phyloP scores from a whole-genome alignment of 2,329 filamentous ascomycete species.

The Metarhizium guizhouense region DNA sequence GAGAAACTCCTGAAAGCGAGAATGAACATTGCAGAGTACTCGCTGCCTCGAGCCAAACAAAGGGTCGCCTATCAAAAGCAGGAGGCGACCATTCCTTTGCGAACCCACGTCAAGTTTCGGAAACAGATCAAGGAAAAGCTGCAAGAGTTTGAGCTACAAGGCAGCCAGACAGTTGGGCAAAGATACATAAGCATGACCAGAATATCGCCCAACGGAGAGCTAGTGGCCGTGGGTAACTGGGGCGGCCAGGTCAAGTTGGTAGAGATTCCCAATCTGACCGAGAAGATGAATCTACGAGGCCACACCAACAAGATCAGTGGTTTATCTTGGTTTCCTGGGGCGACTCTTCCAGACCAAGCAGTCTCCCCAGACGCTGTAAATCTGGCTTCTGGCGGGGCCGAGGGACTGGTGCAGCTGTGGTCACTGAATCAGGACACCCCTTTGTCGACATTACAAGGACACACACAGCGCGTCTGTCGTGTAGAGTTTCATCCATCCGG shows the following conservation, averaged over 20 bases:
- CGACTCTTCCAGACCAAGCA: slow-evolving; percentile 61
- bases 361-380: slow-evolving; percentile 70
- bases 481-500: slow-evolving; percentile 94
- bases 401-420: slow-evolving; percentile 85
- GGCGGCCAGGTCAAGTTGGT: slow-evolving; percentile 81
- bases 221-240: slow-evolving; percentile 88
- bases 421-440: slow-evolving; percentile 80
- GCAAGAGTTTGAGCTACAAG: slow-evolving; percentile 79
- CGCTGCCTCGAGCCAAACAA: slow-evolving; percentile 70
- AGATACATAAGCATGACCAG: slow-evolving; percentile 85
- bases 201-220: slow-evolving; percentile 76
- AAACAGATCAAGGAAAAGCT: slow-evolving; percentile 81
- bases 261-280: slow-evolving; percentile 71
- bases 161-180: slow-evolving; percentile 86
- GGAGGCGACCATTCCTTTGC: slow-evolving; percentile 74
- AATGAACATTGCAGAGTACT: slow-evolving; percentile 72
- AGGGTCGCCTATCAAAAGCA: slow-evolving; percentile 68
- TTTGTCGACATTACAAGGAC: slow-evolving; percentile 70
- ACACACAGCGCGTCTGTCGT: slow-evolving; percentile 78
- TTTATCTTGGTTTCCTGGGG: slow-evolving; percentile 79
- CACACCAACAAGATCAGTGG: slow-evolving; percentile 88
- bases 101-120: slow-evolving; percentile 86
- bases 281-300: slow-evolving; percentile 66
- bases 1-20: slow-evolving; percentile 66
- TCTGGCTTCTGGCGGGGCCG: slow-evolving; percentile 81